Evolutionary conservation across 2,329 filamentous ascomycete species (phyloP).

Genomic region (Pseudopithomyces maydicus): DNA sequence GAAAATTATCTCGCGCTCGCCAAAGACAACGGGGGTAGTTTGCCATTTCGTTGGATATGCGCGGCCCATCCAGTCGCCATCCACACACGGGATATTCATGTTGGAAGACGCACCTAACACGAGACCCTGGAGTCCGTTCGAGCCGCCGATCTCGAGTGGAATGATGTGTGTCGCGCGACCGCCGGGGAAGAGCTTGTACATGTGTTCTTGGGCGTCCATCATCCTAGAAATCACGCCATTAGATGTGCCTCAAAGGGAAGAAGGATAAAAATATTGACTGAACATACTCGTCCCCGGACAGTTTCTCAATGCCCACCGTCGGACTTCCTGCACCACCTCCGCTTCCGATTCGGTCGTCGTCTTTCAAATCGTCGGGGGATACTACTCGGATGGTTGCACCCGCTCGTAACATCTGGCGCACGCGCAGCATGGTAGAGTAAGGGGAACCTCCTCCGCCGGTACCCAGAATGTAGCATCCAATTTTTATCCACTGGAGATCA

Average conservation of each 20-base stretch:
- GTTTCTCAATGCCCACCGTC: conserved; percentile 50
- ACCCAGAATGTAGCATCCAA: conserved; percentile 56
- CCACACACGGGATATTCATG: conserved; percentile 50
- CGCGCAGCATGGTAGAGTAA: conserved; percentile 50
- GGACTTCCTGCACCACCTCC: conserved; percentile 53
- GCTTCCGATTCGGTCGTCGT: conserved; percentile 52
- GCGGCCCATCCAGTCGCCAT: conserved; percentile 56
- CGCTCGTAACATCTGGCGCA: conserved; percentile 47
- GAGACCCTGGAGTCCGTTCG: conserved; percentile 49
- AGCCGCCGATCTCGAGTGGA: conserved; percentile 54
- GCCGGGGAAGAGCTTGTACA: conserved; percentile 40
- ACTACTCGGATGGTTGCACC: conserved; percentile 49
- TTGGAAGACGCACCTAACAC: conserved; percentile 45
- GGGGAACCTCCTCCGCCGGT: conserved; percentile 56
- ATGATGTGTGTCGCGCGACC: conserved; percentile 44
- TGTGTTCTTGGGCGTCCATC: conserved; percentile 44
- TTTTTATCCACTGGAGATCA: conserved; percentile 53
- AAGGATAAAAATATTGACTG: too few relatives aligned
- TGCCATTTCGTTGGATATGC: conserved; percentile 55
- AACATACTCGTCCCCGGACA: conserved; percentile 49
- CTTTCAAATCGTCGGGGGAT: conserved; percentile 50
- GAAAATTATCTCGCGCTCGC: conserved; percentile 46
- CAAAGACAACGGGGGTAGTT: conserved; percentile 51
- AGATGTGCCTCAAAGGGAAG: not conserved
- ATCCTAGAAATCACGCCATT: conserved; percentile 22